These are phyloP conservation scores for Leptodermis oblonga DNA, from an alignment of 257 asterid species.

Conservation along the genomic window DNA sequence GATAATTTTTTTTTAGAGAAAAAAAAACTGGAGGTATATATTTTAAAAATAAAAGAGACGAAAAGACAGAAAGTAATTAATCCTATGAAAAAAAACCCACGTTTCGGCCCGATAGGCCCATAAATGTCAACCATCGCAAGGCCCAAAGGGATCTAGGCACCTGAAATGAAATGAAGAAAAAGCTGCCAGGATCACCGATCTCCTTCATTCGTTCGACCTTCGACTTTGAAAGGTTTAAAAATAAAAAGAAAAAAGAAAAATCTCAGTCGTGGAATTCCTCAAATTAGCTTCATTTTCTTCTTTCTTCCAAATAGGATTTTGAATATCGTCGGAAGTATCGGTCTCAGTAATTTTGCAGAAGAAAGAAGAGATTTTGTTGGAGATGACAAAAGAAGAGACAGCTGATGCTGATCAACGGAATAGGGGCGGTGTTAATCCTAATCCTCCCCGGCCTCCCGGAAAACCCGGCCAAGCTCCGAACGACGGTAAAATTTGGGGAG, in stretches of 20 bases:
- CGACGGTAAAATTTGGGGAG: constrained; percentile 55
- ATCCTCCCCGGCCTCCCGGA: constrained; percentile 33
- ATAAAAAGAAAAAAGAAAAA: no score
- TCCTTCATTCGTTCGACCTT: neutral
- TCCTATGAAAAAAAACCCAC: no score
- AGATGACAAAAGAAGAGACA: constrained; percentile 47
- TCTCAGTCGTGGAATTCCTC: neutral
- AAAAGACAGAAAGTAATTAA: no score
- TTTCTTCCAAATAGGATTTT: neutral
- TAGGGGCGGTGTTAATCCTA: constrained; percentile 17
- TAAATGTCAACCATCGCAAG: no score
- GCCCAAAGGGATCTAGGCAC: no score
- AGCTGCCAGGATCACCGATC: neutral
- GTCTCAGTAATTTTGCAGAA: neutral
- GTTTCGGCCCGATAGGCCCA: no score
- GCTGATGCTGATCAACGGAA: constrained; percentile 29
- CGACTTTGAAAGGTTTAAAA: no score
- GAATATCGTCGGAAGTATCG: neutral
- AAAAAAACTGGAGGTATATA: no score
- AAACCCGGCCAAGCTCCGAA: constrained; percentile 26
- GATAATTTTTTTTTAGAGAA: no score
- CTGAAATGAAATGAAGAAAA: no score
- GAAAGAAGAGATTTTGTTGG: neutral
- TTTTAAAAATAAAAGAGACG: no score
- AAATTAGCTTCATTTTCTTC: neutral